phyloP scores from a whole-genome alignment of 768 basidiomycete species.

The Mrakia blollopis region DNA sequence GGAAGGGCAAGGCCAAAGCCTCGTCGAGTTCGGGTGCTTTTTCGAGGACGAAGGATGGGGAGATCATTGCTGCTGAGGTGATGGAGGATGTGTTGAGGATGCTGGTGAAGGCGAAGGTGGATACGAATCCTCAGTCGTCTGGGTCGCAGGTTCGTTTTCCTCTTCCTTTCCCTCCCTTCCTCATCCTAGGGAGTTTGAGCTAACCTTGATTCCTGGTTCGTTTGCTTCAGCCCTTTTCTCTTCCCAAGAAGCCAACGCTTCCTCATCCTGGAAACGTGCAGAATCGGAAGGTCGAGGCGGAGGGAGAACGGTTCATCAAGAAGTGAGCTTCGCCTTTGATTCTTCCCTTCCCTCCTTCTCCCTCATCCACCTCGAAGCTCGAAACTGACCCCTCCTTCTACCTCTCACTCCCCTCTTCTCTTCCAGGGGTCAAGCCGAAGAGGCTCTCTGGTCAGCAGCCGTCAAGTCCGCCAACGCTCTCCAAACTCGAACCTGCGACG shows the following conservation, averaged over 20 bases:
- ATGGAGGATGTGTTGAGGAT: conserved; percentile 26
- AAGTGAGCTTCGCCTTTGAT: background rate
- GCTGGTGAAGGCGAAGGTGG: conserved; percentile 24
- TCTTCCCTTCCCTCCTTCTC: background rate
- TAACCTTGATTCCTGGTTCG: background rate
- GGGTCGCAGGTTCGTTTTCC: conserved; percentile 6
- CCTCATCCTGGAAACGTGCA: conserved; percentile 31
- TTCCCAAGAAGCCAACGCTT: conserved; percentile 21
- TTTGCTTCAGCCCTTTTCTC: background rate
- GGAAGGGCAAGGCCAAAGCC: conserved; percentile 27
- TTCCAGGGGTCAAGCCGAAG: conserved; percentile 27
- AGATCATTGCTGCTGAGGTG: conserved; percentile 20
- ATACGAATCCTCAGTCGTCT: conserved; percentile 29
- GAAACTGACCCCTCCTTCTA: background rate
- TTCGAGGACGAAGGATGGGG: background rate
- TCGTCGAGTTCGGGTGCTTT: background rate
- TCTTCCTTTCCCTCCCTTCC: background rate
- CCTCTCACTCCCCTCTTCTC: background rate
- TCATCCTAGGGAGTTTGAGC: background rate
- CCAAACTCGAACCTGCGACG: conserved; percentile 26
- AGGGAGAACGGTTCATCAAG: conserved; percentile 20
- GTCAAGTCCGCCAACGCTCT: conserved; percentile 32
- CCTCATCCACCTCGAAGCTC: no score
- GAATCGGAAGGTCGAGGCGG: conserved; percentile 13
- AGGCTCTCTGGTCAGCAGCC: conserved; percentile 28